phyloP scores from a whole-genome alignment of 805 yeast genomes.

The Candida quercuum region DNA sequence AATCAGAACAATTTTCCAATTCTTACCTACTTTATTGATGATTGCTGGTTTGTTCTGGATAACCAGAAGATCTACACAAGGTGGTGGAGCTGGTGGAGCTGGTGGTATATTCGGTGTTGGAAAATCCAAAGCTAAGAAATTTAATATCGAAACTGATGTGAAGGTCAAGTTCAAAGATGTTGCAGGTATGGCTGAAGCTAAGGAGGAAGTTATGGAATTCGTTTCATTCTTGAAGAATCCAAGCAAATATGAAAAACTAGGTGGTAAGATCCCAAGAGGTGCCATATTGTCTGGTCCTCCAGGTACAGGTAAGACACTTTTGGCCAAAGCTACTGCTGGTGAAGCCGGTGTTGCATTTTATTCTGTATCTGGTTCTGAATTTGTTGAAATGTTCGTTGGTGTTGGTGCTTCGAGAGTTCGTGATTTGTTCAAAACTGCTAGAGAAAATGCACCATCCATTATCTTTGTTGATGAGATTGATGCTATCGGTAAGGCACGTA shows the following conservation, averaged over 20 bases:
- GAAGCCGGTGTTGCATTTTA: conserved; percentile 98
- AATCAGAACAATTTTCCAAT: conserved; percentile 58
- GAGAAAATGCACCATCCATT: conserved; percentile 91
- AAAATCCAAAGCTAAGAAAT: conserved; percentile 83
- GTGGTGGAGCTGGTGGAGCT: conserved; percentile 43
- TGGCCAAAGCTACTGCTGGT: conserved; percentile 98
- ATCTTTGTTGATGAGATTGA: conserved; percentile 98
- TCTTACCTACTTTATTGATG: conserved; percentile 84
- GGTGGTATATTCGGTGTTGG: conserved; percentile 89
- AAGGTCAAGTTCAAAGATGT: conserved; percentile 89
- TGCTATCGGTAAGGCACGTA: conserved; percentile 95
- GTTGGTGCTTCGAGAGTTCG: conserved; percentile 98
- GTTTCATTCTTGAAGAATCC: conserved; percentile 92
- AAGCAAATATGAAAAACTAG: conserved; percentile 80
- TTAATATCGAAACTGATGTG: conserved; percentile 88
- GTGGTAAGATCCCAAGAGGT: conserved; percentile 98
- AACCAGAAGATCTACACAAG: conserved; percentile 53
- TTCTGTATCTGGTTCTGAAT: conserved; percentile 95
- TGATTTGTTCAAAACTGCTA: conserved; percentile 86
- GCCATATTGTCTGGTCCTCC: conserved; percentile 98
- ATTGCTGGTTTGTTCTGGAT: conserved; percentile 87
- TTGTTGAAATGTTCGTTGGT: conserved; percentile 98
- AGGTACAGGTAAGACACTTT: conserved; percentile 96
- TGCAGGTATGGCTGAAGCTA: conserved; percentile 96
- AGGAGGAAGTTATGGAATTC: conserved; percentile 96